Conservation (phyloP, 2,329 filamentous ascomycete species). For the Emmonsiellopsis sp. region DNA sequence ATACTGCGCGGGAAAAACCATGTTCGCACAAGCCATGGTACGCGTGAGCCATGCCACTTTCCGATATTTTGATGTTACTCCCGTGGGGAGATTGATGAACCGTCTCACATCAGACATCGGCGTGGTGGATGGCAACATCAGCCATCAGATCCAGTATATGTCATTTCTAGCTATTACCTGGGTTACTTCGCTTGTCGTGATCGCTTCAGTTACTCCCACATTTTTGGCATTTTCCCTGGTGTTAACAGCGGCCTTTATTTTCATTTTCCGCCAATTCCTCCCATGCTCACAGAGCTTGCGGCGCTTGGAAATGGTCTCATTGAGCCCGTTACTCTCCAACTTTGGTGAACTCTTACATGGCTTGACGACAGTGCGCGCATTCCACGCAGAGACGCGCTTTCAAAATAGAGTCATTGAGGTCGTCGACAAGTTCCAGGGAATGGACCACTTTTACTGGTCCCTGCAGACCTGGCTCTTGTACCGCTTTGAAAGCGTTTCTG, state of each 20-base stretch:
- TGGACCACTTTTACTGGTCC: conserved; percentile 94
- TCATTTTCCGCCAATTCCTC: conserved; percentile 67
- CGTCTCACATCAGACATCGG: conserved; percentile 83
- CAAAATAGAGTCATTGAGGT: conserved; percentile 70
- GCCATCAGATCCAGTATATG: conserved; percentile 60
- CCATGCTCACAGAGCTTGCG: conserved; percentile 76
- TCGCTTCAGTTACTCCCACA: conserved; percentile 65
- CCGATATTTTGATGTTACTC: conserved; percentile 84
- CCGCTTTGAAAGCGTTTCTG: conserved; percentile 65
- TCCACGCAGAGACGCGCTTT: conserved; percentile 68
- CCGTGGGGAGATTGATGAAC: conserved; percentile 85
- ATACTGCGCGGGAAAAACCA: conserved; percentile 63
- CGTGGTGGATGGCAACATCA: conserved; percentile 62
- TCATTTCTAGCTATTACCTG: conserved; percentile 63
- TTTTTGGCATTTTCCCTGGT: conserved; percentile 64
- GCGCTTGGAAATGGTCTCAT: conserved; percentile 77
- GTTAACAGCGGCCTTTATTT: conserved; percentile 59
- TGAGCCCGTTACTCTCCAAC: conserved; percentile 83
- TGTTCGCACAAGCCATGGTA: conserved; percentile 65
- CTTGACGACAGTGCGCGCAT: conserved; percentile 75
- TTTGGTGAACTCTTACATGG: conserved; percentile 83
- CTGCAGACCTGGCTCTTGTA: conserved; percentile 77
- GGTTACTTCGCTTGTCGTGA: conserved; percentile 63
- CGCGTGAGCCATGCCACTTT: conserved; percentile 73
- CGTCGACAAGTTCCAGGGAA: conserved; percentile 82